Percentiles rank a stretch among this genome's conserved stretches.
Conservation (phyloP, 2,329 filamentous ascomycete species). For the Aureobasidium sp. region DNA sequence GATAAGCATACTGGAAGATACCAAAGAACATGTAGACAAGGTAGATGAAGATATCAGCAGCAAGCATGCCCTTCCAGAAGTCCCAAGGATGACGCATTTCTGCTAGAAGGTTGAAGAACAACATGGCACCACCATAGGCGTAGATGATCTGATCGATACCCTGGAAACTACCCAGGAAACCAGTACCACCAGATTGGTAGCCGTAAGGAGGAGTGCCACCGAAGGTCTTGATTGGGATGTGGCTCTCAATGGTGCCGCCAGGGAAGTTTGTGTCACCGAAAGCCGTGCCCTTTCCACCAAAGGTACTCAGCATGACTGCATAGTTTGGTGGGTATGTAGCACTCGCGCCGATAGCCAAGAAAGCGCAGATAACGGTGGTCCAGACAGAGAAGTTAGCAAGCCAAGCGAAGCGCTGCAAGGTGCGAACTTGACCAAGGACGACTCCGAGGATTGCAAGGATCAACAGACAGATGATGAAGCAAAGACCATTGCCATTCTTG, state of each 20-base stretch:
- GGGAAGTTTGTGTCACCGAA: conserved; percentile 16
- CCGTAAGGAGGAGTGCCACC: conserved; percentile 32
- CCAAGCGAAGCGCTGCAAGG: conserved; percentile 48
- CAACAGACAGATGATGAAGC: conserved; percentile 25
- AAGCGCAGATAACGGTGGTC: conserved; percentile 48
- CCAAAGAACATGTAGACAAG: conserved; percentile 43
- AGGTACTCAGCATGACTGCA: conserved; percentile 19
- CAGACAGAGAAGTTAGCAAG: conserved; percentile 51
- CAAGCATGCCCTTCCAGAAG: conserved; percentile 43
- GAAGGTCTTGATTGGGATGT: conserved; percentile 30
- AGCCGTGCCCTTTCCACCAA: conserved; percentile 1
- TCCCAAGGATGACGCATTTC: conserved; percentile 45
- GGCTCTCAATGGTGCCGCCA: conserved; percentile 1
- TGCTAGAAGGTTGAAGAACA: conserved; percentile 54
- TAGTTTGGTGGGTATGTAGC: conserved; percentile 47
- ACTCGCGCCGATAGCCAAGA: conserved; percentile 45
- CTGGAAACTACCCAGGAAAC: conserved; percentile 40
- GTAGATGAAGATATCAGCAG: conserved; percentile 45
- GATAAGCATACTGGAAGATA: conserved; percentile 41
- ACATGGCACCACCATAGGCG: conserved; percentile 51
- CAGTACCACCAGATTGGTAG: conserved; percentile 27
- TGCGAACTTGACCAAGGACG: conserved; percentile 49
- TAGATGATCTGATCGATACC: conserved; percentile 48
- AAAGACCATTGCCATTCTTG: conserved; percentile 13
- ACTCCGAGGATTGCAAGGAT: conserved; percentile 47